phyloP scores from a whole-genome alignment of 176 grass and related monocot species.

The Eremochloa ophiuroides region DNA sequence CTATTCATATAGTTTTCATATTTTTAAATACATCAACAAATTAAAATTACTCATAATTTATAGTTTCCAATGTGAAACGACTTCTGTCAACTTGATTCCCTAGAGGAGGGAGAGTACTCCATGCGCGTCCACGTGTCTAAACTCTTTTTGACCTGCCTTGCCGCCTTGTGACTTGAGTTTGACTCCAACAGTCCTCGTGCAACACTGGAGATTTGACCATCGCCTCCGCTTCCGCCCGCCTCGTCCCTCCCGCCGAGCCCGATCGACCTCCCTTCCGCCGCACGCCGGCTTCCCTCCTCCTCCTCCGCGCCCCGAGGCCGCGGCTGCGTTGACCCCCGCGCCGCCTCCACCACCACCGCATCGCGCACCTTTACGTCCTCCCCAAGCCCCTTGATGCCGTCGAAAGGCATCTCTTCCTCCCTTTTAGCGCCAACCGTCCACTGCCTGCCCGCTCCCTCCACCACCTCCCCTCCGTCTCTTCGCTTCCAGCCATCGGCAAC shows the following conservation, averaged over 20 bases:
- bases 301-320: constrained; percentile 38
- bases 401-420: constrained; percentile 44
- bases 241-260: constrained; percentile 1
- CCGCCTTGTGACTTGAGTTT: constrained; percentile 29
- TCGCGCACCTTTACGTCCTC: constrained; percentile 39
- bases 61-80: too few species aligned
- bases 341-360: not conserved
- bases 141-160: not conserved
- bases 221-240: constrained; percentile 15
- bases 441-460: not conserved
- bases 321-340: constrained; percentile 31
- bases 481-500: not conserved
- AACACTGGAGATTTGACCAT: not conserved
- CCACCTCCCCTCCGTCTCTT: not conserved
- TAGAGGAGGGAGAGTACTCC: too few species aligned
- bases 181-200: constrained; percentile 39
- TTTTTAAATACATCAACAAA: too few species aligned
- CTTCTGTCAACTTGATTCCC: too few species aligned
- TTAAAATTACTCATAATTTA: too few species aligned
- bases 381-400: constrained; percentile 50
- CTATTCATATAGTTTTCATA: too few species aligned
- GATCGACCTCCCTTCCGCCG: constrained; percentile 42
- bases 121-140: not conserved
- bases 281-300: constrained; percentile 20
- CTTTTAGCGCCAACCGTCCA: constrained; percentile 33